phyloP scores from a whole-genome alignment of 2,329 filamentous ascomycete species.

The Neonectria ditissima region DNA sequence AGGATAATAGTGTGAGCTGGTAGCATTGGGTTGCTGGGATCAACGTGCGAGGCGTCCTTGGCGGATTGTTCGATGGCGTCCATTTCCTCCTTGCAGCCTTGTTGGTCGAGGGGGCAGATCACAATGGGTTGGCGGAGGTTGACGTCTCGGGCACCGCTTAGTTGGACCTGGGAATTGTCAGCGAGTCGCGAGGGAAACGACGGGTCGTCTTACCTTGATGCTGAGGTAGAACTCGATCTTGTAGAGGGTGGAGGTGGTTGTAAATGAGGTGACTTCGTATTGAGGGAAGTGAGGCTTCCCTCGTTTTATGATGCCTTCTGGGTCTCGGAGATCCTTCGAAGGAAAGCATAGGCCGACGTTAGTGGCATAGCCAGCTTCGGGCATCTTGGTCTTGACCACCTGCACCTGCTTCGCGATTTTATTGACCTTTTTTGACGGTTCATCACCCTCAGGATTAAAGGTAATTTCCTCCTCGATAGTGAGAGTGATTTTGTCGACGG shows the following conservation, averaged over 20 bases:
- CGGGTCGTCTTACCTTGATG: constrained; percentile 77
- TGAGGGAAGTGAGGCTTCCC: constrained; percentile 89
- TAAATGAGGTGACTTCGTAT: constrained; percentile 91
- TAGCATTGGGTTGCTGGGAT: constrained; percentile 91
- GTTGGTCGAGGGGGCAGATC: constrained; percentile 94
- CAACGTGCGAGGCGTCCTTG: constrained; percentile 89
- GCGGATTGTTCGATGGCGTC: constrained; percentile 97
- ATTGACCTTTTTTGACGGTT: constrained; percentile 90
- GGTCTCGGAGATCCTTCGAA: constrained; percentile 86
- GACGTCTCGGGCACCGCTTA: constrained; percentile 90
- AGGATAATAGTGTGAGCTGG: constrained; percentile 86
- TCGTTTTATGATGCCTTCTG: constrained; percentile 86
- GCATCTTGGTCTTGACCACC: constrained; percentile 83
- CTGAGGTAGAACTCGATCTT: constrained; percentile 98
- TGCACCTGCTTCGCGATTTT: constrained; percentile 87
- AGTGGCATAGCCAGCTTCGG: constrained; percentile 91
- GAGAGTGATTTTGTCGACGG: constrained; percentile 93
- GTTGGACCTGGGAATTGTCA: constrained; percentile 74
- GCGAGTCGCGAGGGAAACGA: constrained; percentile 28
- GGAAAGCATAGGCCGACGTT: constrained; percentile 93
- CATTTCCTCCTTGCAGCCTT: constrained; percentile 98
- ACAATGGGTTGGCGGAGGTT: constrained; percentile 91
- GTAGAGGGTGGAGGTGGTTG: constrained; percentile 92
- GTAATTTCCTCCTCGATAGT: constrained; percentile 97
- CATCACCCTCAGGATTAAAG: constrained; percentile 98